A percentile compares a stretch with the other conserved stretches of the same genome.
Conservation (phyloP, 176 grass and related monocot species). For the Phragmites australis region DNA sequence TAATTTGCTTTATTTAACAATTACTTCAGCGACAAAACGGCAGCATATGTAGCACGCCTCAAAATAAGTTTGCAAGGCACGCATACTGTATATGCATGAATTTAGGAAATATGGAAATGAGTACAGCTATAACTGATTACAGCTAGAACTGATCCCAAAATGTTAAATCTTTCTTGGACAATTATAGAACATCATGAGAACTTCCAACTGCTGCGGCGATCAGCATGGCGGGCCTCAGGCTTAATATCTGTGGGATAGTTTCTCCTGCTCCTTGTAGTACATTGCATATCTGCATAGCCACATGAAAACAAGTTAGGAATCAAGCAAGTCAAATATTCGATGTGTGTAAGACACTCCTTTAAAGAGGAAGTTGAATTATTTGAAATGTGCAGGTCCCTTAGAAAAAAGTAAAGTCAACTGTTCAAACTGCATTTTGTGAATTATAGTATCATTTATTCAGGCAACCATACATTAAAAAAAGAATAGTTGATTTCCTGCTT, state of each 20-base stretch:
- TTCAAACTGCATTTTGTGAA: neutral
- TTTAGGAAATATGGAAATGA: neutral
- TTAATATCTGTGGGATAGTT: conserved; percentile 84
- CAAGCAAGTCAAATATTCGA: conserved; percentile 1
- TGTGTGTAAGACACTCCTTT: neutral
- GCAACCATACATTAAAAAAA: neutral
- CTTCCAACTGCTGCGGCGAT: neutral
- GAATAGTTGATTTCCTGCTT: neutral
- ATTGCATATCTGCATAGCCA: conserved; percentile 66
- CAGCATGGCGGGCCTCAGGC: neutral
- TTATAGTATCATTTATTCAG: neutral
- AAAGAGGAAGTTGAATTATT: neutral
- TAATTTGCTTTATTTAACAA: conserved; percentile 54
- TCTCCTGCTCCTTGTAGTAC: conserved; percentile 93
- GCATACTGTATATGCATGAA: conserved; percentile 19
- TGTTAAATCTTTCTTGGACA: conserved; percentile 30
- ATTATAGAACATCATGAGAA: conserved; percentile 33
- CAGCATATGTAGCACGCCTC: conserved; percentile 18
- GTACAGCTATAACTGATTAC: conserved; percentile 21
- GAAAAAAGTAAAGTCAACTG: neutral
- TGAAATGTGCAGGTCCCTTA: neutral
- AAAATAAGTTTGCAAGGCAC: conserved; percentile 44
- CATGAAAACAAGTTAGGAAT: conserved; percentile 20
- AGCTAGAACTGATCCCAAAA: conserved; percentile 34
- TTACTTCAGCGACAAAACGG: conserved; percentile 17